Base-by-base conservation (phyloP, 2,329 filamentous ascomycete species). In the Ascochyta viciae-villosae region DNA sequence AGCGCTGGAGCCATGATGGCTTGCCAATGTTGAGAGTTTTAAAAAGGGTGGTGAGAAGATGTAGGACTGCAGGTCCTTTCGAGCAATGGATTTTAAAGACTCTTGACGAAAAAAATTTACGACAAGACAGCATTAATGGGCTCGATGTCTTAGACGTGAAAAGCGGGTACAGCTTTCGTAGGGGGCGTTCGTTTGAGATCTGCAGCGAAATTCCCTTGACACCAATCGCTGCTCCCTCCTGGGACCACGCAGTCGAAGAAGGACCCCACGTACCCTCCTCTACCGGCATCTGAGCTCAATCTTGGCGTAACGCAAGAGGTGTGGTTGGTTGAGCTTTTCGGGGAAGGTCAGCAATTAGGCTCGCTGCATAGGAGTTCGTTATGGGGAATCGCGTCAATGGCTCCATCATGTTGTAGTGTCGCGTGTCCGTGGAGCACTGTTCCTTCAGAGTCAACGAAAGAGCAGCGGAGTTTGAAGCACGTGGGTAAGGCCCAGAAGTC, bases 1-100 rank as follows among this genome's bases (percentile, higher is more conserved):
- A 54, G 19, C 6, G 44, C 51, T 38, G 51, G 51, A 26, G 51
- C 51, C 51, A 54, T 54, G 19, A 16, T 33, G 23, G 6, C 16
- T 8, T 4, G 8, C 2, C 6, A 19, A 31, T 37, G 6, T 39
- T 43, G 22, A 42, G 15, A 22, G 22, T 26, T n/a, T 5, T 6
- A 4, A 16, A 15, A 6, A 19, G 27, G 31, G 19, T 12, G 10
- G 16, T 19, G 10, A 26, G 6, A 19, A 1, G 9, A 4, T 16
- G 19, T 2, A 22, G 39, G 19, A 37, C 8, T 29, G 23, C 15
- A 54, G 3, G 38, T 5, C 33, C 16, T n/a, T 6, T 9, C 6
- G 19, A 6, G 6, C 27, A 12, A 22, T 27, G 4, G 41, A n/a
- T 33, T 33, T 41, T 40, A 46, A 40, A 9, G 16, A 40, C 19